These are phyloP conservation scores for Takashimella tepidaria DNA, from an alignment of 1,284 basidiomycete genomes.

Conservation along the genomic window DNA sequence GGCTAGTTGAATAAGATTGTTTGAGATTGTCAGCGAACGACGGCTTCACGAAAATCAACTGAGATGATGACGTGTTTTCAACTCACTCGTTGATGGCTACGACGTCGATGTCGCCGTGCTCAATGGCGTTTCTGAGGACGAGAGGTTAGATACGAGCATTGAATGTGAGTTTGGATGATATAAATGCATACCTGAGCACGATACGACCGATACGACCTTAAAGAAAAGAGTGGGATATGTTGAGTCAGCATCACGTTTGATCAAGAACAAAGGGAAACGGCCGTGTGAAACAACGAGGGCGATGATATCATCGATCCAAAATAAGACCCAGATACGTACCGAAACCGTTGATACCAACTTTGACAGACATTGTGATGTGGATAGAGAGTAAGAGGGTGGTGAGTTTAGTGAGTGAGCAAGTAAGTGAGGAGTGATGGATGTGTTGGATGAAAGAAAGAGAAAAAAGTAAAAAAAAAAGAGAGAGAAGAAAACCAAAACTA, in stretches of 20 bases:
- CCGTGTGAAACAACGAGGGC: not conserved
- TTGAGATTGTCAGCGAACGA: constrained; percentile 1
- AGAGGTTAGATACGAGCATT: not conserved
- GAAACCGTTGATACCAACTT: constrained; percentile 95
- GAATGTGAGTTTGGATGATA: not conserved
- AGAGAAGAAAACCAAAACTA: constrained; percentile 4
- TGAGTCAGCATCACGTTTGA: not conserved
- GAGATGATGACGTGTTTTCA: not conserved
- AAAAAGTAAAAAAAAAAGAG: constrained; percentile 6
- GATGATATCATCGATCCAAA: not conserved
- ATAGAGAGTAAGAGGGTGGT: constrained; percentile 6
- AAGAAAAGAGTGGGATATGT: not conserved
- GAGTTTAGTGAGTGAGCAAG: constrained; percentile 9
- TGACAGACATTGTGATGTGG: constrained; percentile 54
- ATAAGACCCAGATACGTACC: constrained; percentile 58
- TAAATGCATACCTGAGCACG: constrained; percentile 59
- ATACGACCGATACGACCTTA: constrained; percentile 96
- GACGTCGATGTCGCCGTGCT: constrained; percentile 69
- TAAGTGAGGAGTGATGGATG: constrained; percentile 3
- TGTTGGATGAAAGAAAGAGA: constrained; percentile 14
- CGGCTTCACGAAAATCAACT: not conserved
- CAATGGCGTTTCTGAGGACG: constrained; percentile 68
- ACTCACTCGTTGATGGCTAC: constrained; percentile 86
- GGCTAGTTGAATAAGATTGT: constrained; percentile 52
- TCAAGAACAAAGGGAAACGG: not conserved